phyloP scores from a whole-genome alignment of 306 rosid species.

The Castanea sativa region DNA sequence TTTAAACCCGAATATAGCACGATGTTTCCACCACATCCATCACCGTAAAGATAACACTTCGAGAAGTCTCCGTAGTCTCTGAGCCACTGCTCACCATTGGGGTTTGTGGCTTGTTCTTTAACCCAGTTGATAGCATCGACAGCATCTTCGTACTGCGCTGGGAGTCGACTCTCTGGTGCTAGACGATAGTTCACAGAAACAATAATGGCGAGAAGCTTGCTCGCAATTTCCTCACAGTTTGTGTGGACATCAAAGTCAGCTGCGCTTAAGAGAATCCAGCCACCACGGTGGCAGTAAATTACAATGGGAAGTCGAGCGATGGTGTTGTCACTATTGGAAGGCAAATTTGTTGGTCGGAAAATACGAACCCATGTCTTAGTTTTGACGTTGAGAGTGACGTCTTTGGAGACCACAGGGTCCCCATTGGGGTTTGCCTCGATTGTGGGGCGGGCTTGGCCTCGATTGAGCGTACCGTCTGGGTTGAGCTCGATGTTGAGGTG shows the following conservation, averaged over 20 bases:
- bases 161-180: constrained; percentile 56
- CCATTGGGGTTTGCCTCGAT: constrained; percentile 26
- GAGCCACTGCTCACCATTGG: constrained; percentile 55
- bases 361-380: constrained; percentile 42
- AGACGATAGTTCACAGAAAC: constrained; percentile 39
- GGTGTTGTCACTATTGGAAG: constrained; percentile 48
- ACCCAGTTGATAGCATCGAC: constrained; percentile 47
- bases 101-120: constrained; percentile 20
- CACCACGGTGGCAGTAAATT: constrained; percentile 54
- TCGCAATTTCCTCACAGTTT: constrained; percentile 24
- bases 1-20: constrained; percentile 35
- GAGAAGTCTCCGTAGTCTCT: constrained; percentile 61
- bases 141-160: constrained; percentile 40
- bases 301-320: constrained; percentile 54
- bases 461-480: constrained; percentile 48
- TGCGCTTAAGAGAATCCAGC: constrained; percentile 36
- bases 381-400: constrained; percentile 31
- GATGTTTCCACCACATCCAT: constrained; percentile 58
- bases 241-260: neutral
- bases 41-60: constrained; percentile 52
- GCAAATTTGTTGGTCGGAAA: constrained; percentile 50
- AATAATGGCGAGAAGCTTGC: constrained; percentile 41
- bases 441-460: constrained; percentile 4
- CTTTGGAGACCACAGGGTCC: constrained; percentile 34
- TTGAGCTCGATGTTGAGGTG: constrained; percentile 36